A percentile compares a stretch with the other conserved stretches of the same genome.
These are phyloP conservation scores for Microbotryomycetes sp. DNA, from an alignment of 1,284 basidiomycete species.

Conservation along the genomic window DNA sequence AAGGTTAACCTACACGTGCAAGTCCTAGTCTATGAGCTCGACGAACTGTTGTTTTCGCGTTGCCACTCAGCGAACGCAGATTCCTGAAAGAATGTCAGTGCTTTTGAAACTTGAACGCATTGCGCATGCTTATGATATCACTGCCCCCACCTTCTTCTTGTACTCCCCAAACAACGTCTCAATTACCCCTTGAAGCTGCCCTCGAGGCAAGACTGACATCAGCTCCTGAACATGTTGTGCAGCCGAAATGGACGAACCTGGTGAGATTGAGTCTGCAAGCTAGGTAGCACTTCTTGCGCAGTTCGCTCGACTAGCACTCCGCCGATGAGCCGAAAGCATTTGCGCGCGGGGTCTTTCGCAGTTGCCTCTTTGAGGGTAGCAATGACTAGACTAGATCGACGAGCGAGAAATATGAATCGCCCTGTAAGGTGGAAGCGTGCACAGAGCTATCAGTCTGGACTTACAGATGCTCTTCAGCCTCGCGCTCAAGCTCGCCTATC, in stretches of 20 bases:
- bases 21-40: too few relatives aligned
- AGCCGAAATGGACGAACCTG: conserved; percentile 52
- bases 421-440: too few relatives aligned
- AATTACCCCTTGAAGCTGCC: conserved; percentile 70
- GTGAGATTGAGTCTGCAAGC: conserved; percentile 72
- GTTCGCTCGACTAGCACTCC: conserved; percentile 93
- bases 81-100: conserved; percentile 10
- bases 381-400: conserved; percentile 68
- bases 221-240: neutral
- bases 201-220: neutral
- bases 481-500: conserved; percentile 86
- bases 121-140: too few relatives aligned
- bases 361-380: conserved; percentile 73
- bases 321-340: conserved; percentile 94
- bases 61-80: conserved; percentile 23
- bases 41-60: conserved; percentile 25
- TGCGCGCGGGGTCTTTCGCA: conserved; percentile 71
- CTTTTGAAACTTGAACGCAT: rapidly evolving
- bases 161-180: conserved; percentile 71
- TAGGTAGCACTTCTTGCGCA: conserved; percentile 89
- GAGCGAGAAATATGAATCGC: too few relatives aligned
- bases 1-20: neutral
- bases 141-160: conserved; percentile 57
- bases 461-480: conserved; percentile 75
- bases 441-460: neutral